Evolutionary conservation across 495 filamentous ascomycete species (phyloP).

Genomic region (Penicillium fimorum): DNA sequence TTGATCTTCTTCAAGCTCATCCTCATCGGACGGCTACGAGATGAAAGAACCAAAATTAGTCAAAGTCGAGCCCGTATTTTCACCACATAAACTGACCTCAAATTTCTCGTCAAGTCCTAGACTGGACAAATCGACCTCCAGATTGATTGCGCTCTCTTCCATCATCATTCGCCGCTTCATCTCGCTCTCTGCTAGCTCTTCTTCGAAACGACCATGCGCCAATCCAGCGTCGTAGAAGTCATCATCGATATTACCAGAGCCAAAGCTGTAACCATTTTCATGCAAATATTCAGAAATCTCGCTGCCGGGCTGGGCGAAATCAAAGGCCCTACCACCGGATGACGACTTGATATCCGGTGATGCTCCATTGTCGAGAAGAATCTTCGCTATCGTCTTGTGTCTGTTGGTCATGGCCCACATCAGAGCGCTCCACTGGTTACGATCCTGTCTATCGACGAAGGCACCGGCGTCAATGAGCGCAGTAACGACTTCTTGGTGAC

Average conservation of each 20-base stretch:
- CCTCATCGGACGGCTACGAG: conserved; percentile 62
- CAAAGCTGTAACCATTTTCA: conserved; percentile 88
- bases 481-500: conserved; percentile 86
- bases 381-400: conserved; percentile 91
- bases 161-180: conserved; percentile 99
- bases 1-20: conserved; percentile 79
- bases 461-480: conserved; percentile 82
- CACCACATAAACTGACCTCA: conserved; percentile 58
- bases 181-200: conserved; percentile 96
- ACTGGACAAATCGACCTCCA: conserved; percentile 95
- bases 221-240: conserved; percentile 96
- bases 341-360: conserved; percentile 95
- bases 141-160: conserved; percentile 98
- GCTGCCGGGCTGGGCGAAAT: conserved; percentile 91
- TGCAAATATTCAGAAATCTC: conserved; percentile 95
- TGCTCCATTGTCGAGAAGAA: conserved; percentile 87
- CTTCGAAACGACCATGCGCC: conserved; percentile 90
- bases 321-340: conserved; percentile 90
- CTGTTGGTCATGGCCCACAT: conserved; percentile 99
- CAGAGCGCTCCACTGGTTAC: conserved; percentile 93
- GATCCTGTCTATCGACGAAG: conserved; percentile 91
- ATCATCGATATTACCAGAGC: conserved; percentile 79
- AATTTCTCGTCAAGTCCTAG: conserved; percentile 94
- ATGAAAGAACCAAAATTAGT: conserved; percentile 6
- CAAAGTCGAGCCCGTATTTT: conserved; percentile 4